These are phyloP conservation scores for Moniliella sp. DNA, from an alignment of 1,284 basidiomycete genomes.

Conservation along the genomic window DNA sequence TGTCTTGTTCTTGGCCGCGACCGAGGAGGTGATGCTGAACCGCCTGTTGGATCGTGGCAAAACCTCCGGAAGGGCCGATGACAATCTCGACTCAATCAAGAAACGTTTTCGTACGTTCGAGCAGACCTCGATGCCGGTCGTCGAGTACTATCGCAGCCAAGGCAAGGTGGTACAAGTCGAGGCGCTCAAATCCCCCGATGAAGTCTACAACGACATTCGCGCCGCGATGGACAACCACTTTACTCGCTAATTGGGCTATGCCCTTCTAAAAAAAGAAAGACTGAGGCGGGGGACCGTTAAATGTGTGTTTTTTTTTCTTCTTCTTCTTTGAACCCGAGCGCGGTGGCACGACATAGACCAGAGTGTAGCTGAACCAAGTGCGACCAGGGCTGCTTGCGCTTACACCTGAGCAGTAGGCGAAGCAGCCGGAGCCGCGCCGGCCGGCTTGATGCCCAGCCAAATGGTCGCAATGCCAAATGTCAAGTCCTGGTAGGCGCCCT, in stretches of 20 bases:
- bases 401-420: too few species aligned
- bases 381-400: too few species aligned
- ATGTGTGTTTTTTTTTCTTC: too few species aligned
- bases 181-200: conserved; percentile 15
- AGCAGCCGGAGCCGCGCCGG: too few species aligned
- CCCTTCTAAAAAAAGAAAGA: too few species aligned
- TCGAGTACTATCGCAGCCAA: conserved; percentile 54
- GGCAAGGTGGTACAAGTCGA: conserved; percentile 58
- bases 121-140: conserved; percentile 80
- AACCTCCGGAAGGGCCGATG: conserved; percentile 84
- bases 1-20: conserved; percentile 74
- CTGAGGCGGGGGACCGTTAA: too few species aligned
- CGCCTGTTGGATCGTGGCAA: conserved; percentile 71
- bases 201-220: conserved; percentile 24
- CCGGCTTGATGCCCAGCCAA: conserved; percentile 18
- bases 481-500: conserved; percentile 28
- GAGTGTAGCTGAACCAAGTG: too few species aligned
- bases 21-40: conserved; percentile 64
- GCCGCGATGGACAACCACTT: conserved; percentile 21
- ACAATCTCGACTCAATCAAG: conserved; percentile 81
- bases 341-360: too few species aligned
- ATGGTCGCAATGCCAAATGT: conserved; percentile 29
- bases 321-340: too few species aligned
- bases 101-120: conserved; percentile 85
- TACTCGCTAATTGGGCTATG: too few species aligned